A percentile compares a stretch with the other conserved stretches of the same genome.
These are phyloP conservation scores for Diaporthe batatas DNA, from an alignment of 2,329 filamentous ascomycete species.

Conservation along the genomic window DNA sequence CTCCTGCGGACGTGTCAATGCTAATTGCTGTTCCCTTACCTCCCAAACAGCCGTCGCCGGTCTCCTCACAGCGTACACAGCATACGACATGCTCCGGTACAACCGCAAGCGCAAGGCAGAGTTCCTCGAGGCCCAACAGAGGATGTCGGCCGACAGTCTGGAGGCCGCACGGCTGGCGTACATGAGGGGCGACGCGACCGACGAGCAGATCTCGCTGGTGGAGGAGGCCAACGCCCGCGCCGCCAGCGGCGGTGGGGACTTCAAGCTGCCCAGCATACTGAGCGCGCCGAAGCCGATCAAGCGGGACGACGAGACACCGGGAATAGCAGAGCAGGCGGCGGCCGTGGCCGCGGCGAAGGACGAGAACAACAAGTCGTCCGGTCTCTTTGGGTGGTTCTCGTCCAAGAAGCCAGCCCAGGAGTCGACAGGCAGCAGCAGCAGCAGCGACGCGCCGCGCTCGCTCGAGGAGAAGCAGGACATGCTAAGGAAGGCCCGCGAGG, in stretches of 20 bases:
- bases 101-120: slow-evolving; percentile 72
- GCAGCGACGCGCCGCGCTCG: slow-evolving; percentile 49
- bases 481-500: slow-evolving; percentile 57
- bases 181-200: slow-evolving; percentile 69
- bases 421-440: slow-evolving; percentile 48
- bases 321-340: slow-evolving; percentile 40
- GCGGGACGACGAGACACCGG: slow-evolving; percentile 39
- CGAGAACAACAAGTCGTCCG: slow-evolving; percentile 43
- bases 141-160: slow-evolving; percentile 67
- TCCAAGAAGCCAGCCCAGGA: slow-evolving; percentile 34
- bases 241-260: slow-evolving; percentile 50
- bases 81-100: slow-evolving; percentile 72
- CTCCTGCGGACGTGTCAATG: neutral
- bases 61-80: slow-evolving; percentile 70
- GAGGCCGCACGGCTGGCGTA: slow-evolving; percentile 71
- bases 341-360: slow-evolving; percentile 43
- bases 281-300: slow-evolving; percentile 53
- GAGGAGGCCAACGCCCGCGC: slow-evolving; percentile 68
- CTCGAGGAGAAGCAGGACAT: slow-evolving; percentile 51
- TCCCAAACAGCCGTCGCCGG: slow-evolving; percentile 62
- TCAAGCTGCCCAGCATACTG: slow-evolving; percentile 65
- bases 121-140: slow-evolving; percentile 68
- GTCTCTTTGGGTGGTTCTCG: slow-evolving; percentile 49
- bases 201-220: slow-evolving; percentile 68
- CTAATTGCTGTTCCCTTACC: slow-evolving; percentile 28